Base-by-base conservation (phyloP, 805 yeast species). In the Lipomyces chichibuensis region DNA sequence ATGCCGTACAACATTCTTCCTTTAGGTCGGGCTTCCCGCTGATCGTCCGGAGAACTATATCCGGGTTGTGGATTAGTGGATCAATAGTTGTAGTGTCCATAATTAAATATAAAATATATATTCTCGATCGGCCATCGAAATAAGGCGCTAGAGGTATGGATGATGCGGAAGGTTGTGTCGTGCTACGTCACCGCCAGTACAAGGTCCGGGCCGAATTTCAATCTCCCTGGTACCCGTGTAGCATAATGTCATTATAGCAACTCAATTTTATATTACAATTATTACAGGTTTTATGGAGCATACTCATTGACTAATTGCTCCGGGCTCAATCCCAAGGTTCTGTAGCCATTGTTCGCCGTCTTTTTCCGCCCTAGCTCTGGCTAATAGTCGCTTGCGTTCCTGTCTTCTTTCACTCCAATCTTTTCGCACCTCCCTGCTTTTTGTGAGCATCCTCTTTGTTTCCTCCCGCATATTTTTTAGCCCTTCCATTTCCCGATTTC, bases 401-500 rank as follows among this genome's bases (percentile, higher is more conserved):
- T 51, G 61, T 14, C 66, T 43, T 33, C 70, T 56, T 29, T 27
- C 35, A 6, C 33, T 37, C 69, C 71, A 66, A 23, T 46, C 33
- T 29, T 52, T 37, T 8, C 62, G 60, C 17, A 63, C 25, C 32
- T 66, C 59, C 55, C 37, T 59, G 20, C 62, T 56, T 53, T 43
- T 46, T 29, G 39, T 32, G 5, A 62, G 39, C 51, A 33, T 37
- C 25, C 37, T 27, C 53, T 54, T 63, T 2, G 72, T 70, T 32
- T 71, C 74, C 11, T 32, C 32, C 14, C 70, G 60, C 70, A 72
- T 72, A 46, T 62, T 60, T 33, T 53, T 51, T 6, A 72, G 57
- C 25, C 70, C 71, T 13, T 68, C 65, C 72, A 68, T 68, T 56
- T 73, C 69, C 27, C 56, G 46, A 17, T 58, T 27, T 20, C 74